Conservation (phyloP, 2,329 filamentous ascomycete species). For the Domatiomyces catenatus region DNA sequence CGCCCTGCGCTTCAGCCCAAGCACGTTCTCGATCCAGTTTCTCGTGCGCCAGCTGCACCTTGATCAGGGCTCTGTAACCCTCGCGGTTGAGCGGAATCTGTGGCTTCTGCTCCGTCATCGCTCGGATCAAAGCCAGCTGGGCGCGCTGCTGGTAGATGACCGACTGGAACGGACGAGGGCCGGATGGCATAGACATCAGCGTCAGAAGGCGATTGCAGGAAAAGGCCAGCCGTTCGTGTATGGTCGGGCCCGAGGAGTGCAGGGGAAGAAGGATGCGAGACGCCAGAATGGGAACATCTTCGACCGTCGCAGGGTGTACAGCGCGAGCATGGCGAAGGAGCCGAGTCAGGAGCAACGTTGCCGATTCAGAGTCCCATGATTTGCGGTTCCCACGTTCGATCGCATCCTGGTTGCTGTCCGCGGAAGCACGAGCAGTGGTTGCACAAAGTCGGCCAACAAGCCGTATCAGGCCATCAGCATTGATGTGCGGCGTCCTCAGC, state of each 20-base stretch:
- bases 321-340: constrained; percentile 37
- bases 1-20: constrained; percentile 44
- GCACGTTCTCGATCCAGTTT: constrained; percentile 42
- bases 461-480: constrained; percentile 27
- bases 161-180: constrained; percentile 34
- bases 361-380: constrained; percentile 1
- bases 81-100: constrained; percentile 39
- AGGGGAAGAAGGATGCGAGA: constrained; percentile 7
- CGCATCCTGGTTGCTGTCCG: constrained; percentile 2
- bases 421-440: constrained; percentile 3
- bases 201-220: constrained; percentile 35
- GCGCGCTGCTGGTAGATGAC: constrained; percentile 38
- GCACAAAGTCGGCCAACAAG: constrained; percentile 20
- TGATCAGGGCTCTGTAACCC: constrained; percentile 42
- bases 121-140: constrained; percentile 40
- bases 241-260: constrained; percentile 1
- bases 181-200: constrained; percentile 34
- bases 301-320: constrained; percentile 33
- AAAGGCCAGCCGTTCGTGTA: constrained; percentile 5
- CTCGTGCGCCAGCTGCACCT: constrained; percentile 41
- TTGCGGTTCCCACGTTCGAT: constrained; percentile 6
- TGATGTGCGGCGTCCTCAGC: constrained; percentile 29
- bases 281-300: constrained; percentile 25
- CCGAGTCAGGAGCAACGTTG: constrained; percentile 26
- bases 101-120: constrained; percentile 41